Evolutionary conservation across 2,329 filamentous ascomycete genomes (phyloP).

Genomic region (Didymella pomorum): DNA sequence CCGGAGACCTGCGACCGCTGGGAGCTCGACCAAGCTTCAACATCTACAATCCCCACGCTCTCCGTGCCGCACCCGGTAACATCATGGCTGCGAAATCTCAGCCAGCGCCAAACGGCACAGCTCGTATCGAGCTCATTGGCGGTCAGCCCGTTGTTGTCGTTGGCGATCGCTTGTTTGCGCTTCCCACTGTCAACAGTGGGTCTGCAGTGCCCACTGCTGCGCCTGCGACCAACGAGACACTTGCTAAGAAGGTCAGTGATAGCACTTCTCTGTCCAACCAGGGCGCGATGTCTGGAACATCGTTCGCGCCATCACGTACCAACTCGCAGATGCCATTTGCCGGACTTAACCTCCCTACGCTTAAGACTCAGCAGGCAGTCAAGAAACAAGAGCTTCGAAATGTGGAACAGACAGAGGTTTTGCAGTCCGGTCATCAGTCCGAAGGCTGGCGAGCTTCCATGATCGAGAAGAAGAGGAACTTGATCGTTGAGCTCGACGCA

Average conservation of each 20-base stretch:
- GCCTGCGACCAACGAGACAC: conserved; percentile 23
- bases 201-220: conserved; percentile 23
- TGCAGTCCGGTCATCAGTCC: conserved; percentile 44
- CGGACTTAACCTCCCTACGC: conserved; percentile 35
- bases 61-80: conserved; percentile 33
- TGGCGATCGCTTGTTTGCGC: conserved; percentile 44
- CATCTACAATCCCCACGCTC: conserved; percentile 37
- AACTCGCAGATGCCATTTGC: conserved; percentile 34
- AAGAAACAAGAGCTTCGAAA: conserved; percentile 47
- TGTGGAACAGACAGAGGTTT: conserved; percentile 49
- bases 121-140: conserved; percentile 42
- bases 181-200: conserved; percentile 37
- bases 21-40: conserved; percentile 44
- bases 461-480: conserved; percentile 47
- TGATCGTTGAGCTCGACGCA: conserved; percentile 48
- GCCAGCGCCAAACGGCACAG: conserved; percentile 29
- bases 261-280: conserved; percentile 24
- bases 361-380: conserved; percentile 39
- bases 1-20: conserved; percentile 53
- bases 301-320: conserved; percentile 25
- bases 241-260: conserved; percentile 25
- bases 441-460: conserved; percentile 44
- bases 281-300: conserved; percentile 18
- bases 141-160: conserved; percentile 44
- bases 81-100: conserved; percentile 37